These are phyloP conservation scores for Grigorovia transvaalensis DNA, from an alignment of 805 yeast species.

Conservation along the genomic window DNA sequence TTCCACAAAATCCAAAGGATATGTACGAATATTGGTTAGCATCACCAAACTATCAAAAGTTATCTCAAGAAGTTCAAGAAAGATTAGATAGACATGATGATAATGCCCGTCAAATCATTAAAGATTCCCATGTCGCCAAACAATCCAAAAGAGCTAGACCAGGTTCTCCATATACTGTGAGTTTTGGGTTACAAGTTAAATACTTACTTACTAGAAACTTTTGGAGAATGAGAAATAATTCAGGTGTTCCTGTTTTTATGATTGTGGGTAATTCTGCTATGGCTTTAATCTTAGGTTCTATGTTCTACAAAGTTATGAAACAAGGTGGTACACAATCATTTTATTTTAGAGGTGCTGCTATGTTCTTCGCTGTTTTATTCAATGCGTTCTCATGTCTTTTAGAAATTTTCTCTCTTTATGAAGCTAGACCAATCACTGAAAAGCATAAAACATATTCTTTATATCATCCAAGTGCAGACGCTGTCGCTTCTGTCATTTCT, in stretches of 20 bases:
- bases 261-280: constrained; percentile 39
- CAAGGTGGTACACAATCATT: constrained; percentile 35
- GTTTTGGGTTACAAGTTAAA: constrained; percentile 42
- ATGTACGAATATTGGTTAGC: constrained; percentile 49
- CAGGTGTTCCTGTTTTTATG: constrained; percentile 36
- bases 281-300: constrained; percentile 47
- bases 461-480: constrained; percentile 52
- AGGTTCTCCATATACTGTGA: constrained; percentile 42
- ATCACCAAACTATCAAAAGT: constrained; percentile 35
- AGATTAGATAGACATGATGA: constrained; percentile 27
- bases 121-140: constrained; percentile 39
- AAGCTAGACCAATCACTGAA: constrained; percentile 47
- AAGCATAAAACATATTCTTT: constrained; percentile 48
- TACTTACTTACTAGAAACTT: constrained; percentile 37
- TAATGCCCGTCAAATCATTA: constrained; percentile 11
- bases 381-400: constrained; percentile 52
- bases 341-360: constrained; percentile 48
- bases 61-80: constrained; percentile 37
- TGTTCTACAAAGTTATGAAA: constrained; percentile 41
- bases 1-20: constrained; percentile 55
- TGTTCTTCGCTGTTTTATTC: constrained; percentile 58
- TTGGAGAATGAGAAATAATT: constrained; percentile 41
- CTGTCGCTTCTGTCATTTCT: constrained; percentile 41
- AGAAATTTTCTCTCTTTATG: constrained; percentile 46
- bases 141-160: constrained; percentile 40